These are phyloP conservation scores for Chytridium lagenaria DNA, from an alignment of 371 early-diverging fungal species.

Conservation along the genomic window DNA sequence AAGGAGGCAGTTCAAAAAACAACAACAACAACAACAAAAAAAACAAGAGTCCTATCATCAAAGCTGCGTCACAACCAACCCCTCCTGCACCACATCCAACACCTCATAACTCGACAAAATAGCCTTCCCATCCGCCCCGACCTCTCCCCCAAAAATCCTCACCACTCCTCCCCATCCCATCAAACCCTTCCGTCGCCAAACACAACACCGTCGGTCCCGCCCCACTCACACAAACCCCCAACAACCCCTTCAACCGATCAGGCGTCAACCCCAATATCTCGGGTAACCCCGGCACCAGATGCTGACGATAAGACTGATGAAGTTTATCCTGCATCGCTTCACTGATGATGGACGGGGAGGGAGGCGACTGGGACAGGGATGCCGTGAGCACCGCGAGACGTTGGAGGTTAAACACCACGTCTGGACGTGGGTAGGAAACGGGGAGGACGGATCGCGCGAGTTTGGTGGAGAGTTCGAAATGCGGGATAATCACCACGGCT, in stretches of 20 bases:
- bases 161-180: slow-evolving; percentile 61
- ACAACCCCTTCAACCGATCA: slow-evolving; percentile 76
- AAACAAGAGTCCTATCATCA: no score
- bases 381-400: slow-evolving; percentile 86
- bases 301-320: slow-evolving; percentile 92
- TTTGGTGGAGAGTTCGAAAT: slow-evolving; percentile 89
- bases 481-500: slow-evolving; percentile 86
- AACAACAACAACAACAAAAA: no score
- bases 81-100: slow-evolving; percentile 76
- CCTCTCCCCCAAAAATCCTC: slow-evolving; percentile 58
- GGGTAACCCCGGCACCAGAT: slow-evolving; percentile 92
- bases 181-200: slow-evolving; percentile 55
- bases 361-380: slow-evolving; percentile 72
- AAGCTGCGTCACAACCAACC: no score
- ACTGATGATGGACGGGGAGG: slow-evolving; percentile 68
- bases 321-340: slow-evolving; percentile 93
- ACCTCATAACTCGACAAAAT: slow-evolving; percentile 75
- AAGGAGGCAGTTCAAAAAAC: no score
- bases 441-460: slow-evolving; percentile 91
- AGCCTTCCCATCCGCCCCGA: slow-evolving; percentile 19
- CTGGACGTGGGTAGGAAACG: slow-evolving; percentile 70
- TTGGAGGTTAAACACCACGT: slow-evolving; percentile 94
- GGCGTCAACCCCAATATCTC: slow-evolving; percentile 82
- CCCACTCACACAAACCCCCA: slow-evolving; percentile 93
- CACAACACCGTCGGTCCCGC: slow-evolving; percentile 96